Base-by-base conservation (phyloP, 306 rosid species). In the Malus orientalis region DNA sequence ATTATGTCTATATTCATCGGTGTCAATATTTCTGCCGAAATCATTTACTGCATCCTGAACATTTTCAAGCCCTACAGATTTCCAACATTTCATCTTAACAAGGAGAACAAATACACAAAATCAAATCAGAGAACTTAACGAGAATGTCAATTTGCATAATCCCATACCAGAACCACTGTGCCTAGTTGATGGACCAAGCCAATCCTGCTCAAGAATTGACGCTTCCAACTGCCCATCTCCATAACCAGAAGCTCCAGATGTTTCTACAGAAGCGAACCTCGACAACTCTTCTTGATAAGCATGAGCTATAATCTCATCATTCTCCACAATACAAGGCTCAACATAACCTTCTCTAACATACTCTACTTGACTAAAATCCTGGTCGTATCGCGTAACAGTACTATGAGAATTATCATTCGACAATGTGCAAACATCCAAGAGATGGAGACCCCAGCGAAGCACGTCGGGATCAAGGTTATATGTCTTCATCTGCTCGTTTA, bases 401-500 rank as follows among this genome's bases (percentile, higher is more conserved):
- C 90, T 69, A 19, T 87, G 86, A 36, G 90, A 81, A 68, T 75
- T 33, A 57, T 81, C 90, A 29, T 82, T 93, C 4, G 93, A 70
- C 78, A 88, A 81, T 4, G 92, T 89, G 81, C 97, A 92, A 79
- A 61, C 96, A 87, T 90, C 97, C 76, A 95, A 85, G 33, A 86
- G 96, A 88, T 95, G 97, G 59, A 95, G 92, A 66, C 92, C 93
- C 99, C 99, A 95, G 25, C 96, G 87, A 71, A 81, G 82, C 60
- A 92, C 91, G 71, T 95, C 99, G 10, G 97, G 97, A 86, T 95
- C 98, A 73, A 88, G 33, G 7, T 92, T 80, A 82, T 81, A 80
- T 0, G 90, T 61, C 67, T 79, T 73, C 96, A 90, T 87, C 72
- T 53, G 65, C 29, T 14, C 53, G 66, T 66, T 73, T 60, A 71